These are phyloP conservation scores for Yamadazyma nakazawae DNA, from an alignment of 805 yeast species.

Conservation along the genomic window DNA sequence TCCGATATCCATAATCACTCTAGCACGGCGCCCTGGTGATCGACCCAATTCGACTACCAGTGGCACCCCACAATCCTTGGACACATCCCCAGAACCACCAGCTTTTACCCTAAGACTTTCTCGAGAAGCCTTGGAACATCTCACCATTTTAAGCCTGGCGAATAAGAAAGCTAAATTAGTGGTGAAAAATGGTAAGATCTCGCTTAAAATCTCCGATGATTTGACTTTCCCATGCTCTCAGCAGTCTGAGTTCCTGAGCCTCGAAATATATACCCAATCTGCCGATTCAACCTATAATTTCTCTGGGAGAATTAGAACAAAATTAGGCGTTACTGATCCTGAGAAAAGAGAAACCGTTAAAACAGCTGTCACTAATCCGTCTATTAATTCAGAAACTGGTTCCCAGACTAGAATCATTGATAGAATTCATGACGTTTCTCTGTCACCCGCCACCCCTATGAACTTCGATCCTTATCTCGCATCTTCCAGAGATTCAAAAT, in stretches of 20 bases:
- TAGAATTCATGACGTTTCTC: background rate
- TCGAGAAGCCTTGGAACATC: slow-evolving; percentile 24
- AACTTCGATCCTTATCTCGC: slow-evolving; percentile 14
- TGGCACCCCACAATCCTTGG: background rate
- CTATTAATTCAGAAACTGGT: background rate
- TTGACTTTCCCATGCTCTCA: slow-evolving; percentile 31
- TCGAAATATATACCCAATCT: slow-evolving; percentile 25
- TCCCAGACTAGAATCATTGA: background rate
- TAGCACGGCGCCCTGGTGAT: background rate
- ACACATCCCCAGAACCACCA: background rate
- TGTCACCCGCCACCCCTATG: slow-evolving; percentile 13
- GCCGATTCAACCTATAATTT: slow-evolving; percentile 15
- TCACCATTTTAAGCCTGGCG: slow-evolving; percentile 15
- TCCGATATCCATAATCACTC: background rate
- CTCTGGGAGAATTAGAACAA: slow-evolving; percentile 27
- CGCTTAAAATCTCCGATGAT: slow-evolving; percentile 26
- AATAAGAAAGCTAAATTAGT: slow-evolving; percentile 27
- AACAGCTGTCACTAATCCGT: background rate
- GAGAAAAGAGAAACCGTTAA: background rate
- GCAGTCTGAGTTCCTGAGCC: slow-evolving; percentile 33
- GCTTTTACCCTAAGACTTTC: slow-evolving; percentile 20
- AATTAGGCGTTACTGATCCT: slow-evolving; percentile 3
- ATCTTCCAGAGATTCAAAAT: slow-evolving; percentile 7
- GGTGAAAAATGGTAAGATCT: slow-evolving; percentile 35
- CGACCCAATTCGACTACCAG: background rate